Evolutionary conservation across 352 stramenopile genomes (phyloP), one percentile per base, ranked within the genome.

Genomic region (Pythium insidiosum): DNA sequence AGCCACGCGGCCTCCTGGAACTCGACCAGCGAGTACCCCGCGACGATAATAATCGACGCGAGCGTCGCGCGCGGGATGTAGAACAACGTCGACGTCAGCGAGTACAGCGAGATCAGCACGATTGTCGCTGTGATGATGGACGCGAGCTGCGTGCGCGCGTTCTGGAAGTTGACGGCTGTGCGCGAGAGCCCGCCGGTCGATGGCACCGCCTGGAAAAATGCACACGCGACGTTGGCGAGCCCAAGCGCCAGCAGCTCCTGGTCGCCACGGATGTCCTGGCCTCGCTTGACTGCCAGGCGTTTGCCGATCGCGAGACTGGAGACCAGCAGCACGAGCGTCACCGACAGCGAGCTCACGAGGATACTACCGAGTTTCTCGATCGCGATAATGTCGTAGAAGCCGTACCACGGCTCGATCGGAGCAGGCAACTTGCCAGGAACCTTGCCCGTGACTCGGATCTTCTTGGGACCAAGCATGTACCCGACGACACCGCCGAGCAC

Each of bases 101-200:
- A 80, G 40, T 95, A 64, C 1, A 97, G 50, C 20, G 77, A 67
- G 13, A 97, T 24, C 29, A 84, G 69, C 33, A 97, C 70, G 37
- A 97, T 63, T 15, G 78, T 43, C 1, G 65, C 69, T 11, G 84
- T 92, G 42, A 96, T 64, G 40, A 96, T 79, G 23, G 64, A 83
- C 28, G 78, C 81, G 12, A 97, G 59, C 33, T 86, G 73, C 34
- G 72, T 95, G 47, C 77, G 66, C 9, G 83, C 88, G 39, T 75
- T 84, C 36, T 88, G 70, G 43, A 95, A 75, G 57, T 95, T 94
- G 37, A 98, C n/a, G n/a, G n/a, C n/a, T n/a, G n/a, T n/a, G n/a
- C n/a, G n/a, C n/a, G n/a, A n/a, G n/a, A n/a, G n/a, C n/a, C n/a
- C n/a, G n/a, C n/a, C n/a, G n/a, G n/a, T n/a, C n/a, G n/a, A n/a